Conservation (phyloP, 208 protist species). For the Wallacemonas sp. region DNA sequence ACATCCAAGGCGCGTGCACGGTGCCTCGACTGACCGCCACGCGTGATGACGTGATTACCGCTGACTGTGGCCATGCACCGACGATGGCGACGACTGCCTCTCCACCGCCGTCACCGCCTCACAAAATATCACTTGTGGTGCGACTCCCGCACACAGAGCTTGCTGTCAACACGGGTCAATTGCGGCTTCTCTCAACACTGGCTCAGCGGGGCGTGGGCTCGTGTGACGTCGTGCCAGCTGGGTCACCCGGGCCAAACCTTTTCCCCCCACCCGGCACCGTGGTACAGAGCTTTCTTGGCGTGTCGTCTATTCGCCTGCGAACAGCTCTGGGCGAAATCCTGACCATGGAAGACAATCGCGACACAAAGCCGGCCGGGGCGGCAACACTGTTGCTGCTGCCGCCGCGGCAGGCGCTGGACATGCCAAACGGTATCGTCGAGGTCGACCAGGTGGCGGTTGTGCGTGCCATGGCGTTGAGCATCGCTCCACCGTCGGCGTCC, state of each 20-base stretch:
- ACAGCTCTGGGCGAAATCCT: not conserved
- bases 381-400: not conserved
- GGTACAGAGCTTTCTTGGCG: not conserved
- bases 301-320: not conserved
- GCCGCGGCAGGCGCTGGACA: not conserved
- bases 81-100: constrained; percentile 20
- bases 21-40: constrained; percentile 9
- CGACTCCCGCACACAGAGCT: constrained; percentile 3
- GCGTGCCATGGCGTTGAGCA: not conserved
- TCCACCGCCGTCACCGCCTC: constrained; percentile 9
- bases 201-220: not conserved
- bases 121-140: constrained; percentile 8
- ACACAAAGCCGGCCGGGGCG: not conserved
- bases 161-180: not conserved
- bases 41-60: constrained; percentile 29
- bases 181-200: not conserved
- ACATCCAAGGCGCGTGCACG: constrained; percentile 24
- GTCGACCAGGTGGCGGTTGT: not conserved
- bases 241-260: not conserved
- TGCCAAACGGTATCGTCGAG: not conserved
- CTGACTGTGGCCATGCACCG: constrained; percentile 24
- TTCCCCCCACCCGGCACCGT: constrained; percentile 1
- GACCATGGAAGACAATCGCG: too few species aligned
- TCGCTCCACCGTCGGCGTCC: too few species aligned
- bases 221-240: not conserved